Percentiles rank a stretch among this genome's conserved stretches.
These are phyloP conservation scores for Pythium chondricola DNA, from an alignment of 352 stramenopile species.

Conservation along the genomic window DNA sequence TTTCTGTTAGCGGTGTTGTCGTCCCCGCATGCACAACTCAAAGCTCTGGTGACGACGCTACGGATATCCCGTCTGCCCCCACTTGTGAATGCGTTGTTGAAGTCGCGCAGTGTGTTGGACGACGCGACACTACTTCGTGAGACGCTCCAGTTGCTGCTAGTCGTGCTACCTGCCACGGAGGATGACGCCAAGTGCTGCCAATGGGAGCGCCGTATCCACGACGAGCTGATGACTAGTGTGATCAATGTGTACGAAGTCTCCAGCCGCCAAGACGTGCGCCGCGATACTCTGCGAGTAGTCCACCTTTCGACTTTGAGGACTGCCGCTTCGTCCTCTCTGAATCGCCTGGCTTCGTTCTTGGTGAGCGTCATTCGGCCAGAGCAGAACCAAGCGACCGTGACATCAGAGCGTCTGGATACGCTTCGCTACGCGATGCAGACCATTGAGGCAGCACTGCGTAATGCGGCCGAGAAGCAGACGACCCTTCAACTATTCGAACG, in stretches of 20 bases:
- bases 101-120: constrained; percentile 28
- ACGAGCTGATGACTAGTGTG: constrained; percentile 38
- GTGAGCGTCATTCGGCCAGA: constrained; percentile 45
- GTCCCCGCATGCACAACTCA: constrained; percentile 3
- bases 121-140: constrained; percentile 48
- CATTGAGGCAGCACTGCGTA: no score
- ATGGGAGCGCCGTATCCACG: constrained; percentile 29
- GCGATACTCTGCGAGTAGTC: constrained; percentile 52
- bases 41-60: constrained; percentile 24
- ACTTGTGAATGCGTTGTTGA: constrained; percentile 37
- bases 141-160: constrained; percentile 50
- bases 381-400: not conserved
- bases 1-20: constrained; percentile 13
- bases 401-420: constrained; percentile 24
- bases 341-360: constrained; percentile 42
- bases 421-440: constrained; percentile 43
- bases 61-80: constrained; percentile 38
- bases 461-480: no score
- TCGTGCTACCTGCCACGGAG: constrained; percentile 34
- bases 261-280: constrained; percentile 36
- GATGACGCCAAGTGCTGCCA: constrained; percentile 18
- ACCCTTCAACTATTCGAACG: constrained; percentile 58
- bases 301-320: constrained; percentile 28
- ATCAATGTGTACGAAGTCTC: constrained; percentile 51
- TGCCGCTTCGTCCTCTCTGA: no score